phyloP scores from a whole-genome alignment of 768 basidiomycete genomes.

The Agaricus sinodeliciosus region DNA sequence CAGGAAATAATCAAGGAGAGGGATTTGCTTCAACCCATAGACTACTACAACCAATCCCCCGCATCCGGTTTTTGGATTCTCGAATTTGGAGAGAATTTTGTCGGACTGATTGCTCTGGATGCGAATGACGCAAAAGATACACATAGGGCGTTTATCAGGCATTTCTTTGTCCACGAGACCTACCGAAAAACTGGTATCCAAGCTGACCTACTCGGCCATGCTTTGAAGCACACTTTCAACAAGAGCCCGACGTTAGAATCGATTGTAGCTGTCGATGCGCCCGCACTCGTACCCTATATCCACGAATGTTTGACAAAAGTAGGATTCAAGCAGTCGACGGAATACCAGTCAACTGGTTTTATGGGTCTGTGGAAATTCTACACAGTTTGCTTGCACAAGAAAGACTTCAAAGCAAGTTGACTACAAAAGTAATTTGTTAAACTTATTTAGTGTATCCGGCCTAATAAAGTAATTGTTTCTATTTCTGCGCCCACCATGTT shows the following conservation, averaged over 20 bases:
- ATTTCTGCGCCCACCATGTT: conserved; percentile 7
- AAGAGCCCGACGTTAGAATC: conserved; percentile 31
- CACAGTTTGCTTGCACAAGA: conserved; percentile 30
- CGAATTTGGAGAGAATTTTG: conserved; percentile 47
- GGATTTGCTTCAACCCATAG: conserved; percentile 47
- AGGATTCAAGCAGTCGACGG: conserved; percentile 44
- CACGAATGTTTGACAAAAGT: conserved; percentile 35
- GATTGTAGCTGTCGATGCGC: conserved; percentile 41
- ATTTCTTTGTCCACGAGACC: conserved; percentile 65
- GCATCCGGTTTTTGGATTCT: conserved; percentile 69
- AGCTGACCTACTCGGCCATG: conserved; percentile 58
- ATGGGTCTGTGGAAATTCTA: conserved; percentile 41
- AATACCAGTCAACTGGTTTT: conserved; percentile 43
- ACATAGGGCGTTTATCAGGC: conserved; percentile 59
- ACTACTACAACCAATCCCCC: conserved; percentile 53
- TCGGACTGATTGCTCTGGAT: conserved; percentile 70
- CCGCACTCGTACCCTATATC: conserved; percentile 42
- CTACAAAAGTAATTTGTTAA: too few species aligned
- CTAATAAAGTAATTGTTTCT: not conserved
- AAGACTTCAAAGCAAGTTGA: conserved; percentile 31
- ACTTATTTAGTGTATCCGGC: conserved; percentile 10
- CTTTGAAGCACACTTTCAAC: conserved; percentile 51
- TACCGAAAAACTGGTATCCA: conserved; percentile 55
- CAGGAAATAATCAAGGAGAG: conserved; percentile 44
- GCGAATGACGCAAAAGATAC: conserved; percentile 41